A percentile compares a stretch with the other conserved stretches of the same genome.
phyloP scores from a whole-genome alignment of 2,329 filamentous ascomycete genomes.

The Volutella citrinella region DNA sequence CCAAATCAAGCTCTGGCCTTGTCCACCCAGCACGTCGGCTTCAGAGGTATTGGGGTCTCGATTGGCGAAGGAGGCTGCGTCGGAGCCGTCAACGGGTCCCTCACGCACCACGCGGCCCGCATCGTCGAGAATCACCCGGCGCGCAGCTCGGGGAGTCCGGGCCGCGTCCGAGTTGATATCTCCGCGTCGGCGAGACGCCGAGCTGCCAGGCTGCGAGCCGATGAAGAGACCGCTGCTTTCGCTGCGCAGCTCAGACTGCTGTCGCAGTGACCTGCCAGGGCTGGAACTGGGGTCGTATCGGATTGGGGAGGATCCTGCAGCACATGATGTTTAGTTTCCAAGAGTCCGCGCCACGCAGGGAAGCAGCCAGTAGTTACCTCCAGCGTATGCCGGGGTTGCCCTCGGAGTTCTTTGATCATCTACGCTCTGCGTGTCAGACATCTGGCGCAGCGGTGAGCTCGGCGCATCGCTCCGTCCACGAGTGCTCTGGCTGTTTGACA shows the following conservation, averaged over 20 bases:
- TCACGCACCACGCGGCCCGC: conserved; percentile 56
- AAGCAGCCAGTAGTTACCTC: too few relatives aligned
- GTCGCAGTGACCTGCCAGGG: conserved; percentile 62
- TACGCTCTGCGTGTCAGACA: conserved; percentile 54
- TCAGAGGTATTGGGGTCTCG: conserved; percentile 84
- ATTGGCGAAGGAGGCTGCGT: conserved; percentile 59
- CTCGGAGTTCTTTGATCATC: conserved; percentile 67
- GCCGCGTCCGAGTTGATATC: conserved; percentile 83
- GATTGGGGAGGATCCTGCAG: conserved; percentile 83
- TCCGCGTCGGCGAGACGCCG: conserved; percentile 59
- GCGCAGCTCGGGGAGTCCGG: conserved; percentile 48
- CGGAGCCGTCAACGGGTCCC: conserved; percentile 48
- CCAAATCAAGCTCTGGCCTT: conserved; percentile 84
- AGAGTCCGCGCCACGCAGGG: too few relatives aligned
- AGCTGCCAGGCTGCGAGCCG: conserved; percentile 56
- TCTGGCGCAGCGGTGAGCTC: conserved; percentile 60
- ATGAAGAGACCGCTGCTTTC: conserved; percentile 89
- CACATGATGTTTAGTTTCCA: conserved; percentile 14
- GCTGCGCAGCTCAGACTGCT: conserved; percentile 71
- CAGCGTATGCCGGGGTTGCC: conserved; percentile 57
- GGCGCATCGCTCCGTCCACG: conserved; percentile 35
- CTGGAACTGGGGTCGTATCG: conserved; percentile 89
- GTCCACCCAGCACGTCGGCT: conserved; percentile 80
- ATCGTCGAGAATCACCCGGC: conserved; percentile 59
- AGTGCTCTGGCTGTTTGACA: conserved; percentile 56